phyloP scores from a whole-genome alignment of 179 eudicot genomes.

The Actinidia arguta region DNA sequence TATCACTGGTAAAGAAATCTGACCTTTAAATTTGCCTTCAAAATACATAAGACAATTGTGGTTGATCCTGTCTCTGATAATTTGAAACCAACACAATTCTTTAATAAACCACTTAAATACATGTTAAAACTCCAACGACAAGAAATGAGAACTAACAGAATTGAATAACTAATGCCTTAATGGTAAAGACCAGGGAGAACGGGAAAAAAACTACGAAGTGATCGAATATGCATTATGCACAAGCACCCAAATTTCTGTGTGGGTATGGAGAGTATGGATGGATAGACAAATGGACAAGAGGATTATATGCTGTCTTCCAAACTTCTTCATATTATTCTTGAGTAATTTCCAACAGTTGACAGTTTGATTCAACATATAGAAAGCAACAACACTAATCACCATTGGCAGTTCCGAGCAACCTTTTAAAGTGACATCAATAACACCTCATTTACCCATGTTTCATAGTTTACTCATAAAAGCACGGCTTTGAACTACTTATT shows the following conservation, averaged over 20 bases:
- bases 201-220: background rate
- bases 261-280: background rate
- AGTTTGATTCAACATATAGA: background rate
- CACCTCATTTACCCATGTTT: background rate
- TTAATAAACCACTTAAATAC: background rate
- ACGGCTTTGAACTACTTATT: background rate
- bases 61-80: background rate
- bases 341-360: background rate
- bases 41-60: background rate
- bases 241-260: background rate
- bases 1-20: background rate
- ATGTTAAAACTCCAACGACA: no score
- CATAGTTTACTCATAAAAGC: background rate
- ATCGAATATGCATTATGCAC: background rate
- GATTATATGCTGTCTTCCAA: background rate
- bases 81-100: background rate
- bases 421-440: background rate
- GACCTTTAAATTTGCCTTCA: background rate
- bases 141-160: no score
- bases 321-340: background rate
- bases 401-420: background rate
- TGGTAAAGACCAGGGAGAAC: background rate
- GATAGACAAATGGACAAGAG: background rate
- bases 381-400: background rate
- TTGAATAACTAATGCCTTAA: background rate